These are phyloP conservation scores for Cystoisospora suis DNA, from an alignment of 169 alveolate genomes.

Conservation along the genomic window DNA sequence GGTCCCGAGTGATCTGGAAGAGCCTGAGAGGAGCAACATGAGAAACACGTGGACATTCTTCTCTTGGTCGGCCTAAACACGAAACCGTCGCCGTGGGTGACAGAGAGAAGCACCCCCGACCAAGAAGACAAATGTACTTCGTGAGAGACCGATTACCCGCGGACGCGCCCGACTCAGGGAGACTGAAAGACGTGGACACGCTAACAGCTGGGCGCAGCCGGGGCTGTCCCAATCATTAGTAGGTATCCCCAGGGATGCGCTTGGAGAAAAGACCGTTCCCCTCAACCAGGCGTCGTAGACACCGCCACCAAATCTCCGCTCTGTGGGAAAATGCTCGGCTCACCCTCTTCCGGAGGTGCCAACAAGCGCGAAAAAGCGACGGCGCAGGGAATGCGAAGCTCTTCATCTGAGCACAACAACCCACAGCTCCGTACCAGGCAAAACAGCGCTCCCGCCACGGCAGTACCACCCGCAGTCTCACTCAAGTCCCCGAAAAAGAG, in stretches of 20 bases:
- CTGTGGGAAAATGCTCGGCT: neutral
- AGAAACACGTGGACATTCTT: too few species aligned
- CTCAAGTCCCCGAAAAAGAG: too few species aligned
- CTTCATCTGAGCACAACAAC: conserved; percentile 47
- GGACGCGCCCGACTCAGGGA: neutral
- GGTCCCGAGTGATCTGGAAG: neutral
- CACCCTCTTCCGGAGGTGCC: neutral
- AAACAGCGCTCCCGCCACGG: too few species aligned
- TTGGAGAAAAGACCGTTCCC: neutral
- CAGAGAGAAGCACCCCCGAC: neutral
- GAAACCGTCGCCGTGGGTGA: neutral
- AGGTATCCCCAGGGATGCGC: neutral
- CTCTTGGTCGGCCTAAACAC: neutral
- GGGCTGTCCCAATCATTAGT: too few species aligned
- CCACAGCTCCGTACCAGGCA: neutral
- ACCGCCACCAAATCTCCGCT: conserved; percentile 4
- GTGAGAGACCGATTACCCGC: neutral
- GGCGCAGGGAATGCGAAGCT: conserved; percentile 36
- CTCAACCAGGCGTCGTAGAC: too few species aligned
- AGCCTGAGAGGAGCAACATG: conserved; percentile 16
- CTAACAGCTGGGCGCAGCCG: too few species aligned
- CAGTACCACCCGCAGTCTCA: too few species aligned
- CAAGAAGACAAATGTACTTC: neutral
- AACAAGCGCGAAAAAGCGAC: conserved; percentile 16
- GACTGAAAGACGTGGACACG: neutral